Percentiles rank a stretch among this genome's conserved stretches.
Evolutionary conservation across 495 filamentous ascomycete species (phyloP).

Genomic region (Trypethelium eluteriae): DNA sequence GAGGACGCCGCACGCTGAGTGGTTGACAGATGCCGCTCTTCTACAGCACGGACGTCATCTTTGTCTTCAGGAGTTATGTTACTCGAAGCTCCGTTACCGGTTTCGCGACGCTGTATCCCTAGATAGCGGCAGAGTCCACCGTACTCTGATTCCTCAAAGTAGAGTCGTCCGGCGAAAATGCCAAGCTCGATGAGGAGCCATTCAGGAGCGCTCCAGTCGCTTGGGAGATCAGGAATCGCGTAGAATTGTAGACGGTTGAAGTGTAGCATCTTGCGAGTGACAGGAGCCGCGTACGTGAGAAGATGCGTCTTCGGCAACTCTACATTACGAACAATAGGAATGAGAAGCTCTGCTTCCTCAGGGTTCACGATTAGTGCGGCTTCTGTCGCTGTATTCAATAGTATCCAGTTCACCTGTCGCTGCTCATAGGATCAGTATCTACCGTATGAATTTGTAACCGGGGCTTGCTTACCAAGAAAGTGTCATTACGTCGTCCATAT

Average conservation of each 20-base stretch:
- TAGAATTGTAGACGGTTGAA: slow-evolving; percentile 47
- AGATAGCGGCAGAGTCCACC: slow-evolving; percentile 26
- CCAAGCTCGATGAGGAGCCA: slow-evolving; percentile 49
- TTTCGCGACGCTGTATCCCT: slow-evolving; percentile 5
- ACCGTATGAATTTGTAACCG: slow-evolving; percentile 16
- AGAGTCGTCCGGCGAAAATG: slow-evolving; percentile 49
- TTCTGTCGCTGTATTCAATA: slow-evolving; percentile 33
- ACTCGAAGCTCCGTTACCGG: background rate
- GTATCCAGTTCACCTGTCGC: slow-evolving; percentile 47
- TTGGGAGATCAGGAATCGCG: slow-evolving; percentile 41
- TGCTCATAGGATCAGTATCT: slow-evolving; percentile 19
- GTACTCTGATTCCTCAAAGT: slow-evolving; percentile 44
- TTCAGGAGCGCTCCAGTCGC: slow-evolving; percentile 31
- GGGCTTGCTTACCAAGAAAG: slow-evolving; percentile 34
- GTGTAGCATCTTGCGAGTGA: slow-evolving; percentile 46
- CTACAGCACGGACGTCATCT: background rate
- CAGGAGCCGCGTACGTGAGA: slow-evolving; percentile 46
- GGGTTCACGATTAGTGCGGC: slow-evolving; percentile 47
- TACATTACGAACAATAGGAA: slow-evolving; percentile 35
- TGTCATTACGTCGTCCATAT: slow-evolving; percentile 29
- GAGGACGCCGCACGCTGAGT: background rate
- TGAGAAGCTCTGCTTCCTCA: slow-evolving; percentile 47
- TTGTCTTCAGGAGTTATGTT: background rate
- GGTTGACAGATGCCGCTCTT: background rate
- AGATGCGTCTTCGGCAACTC: slow-evolving; percentile 33